Evolutionary conservation across 495 filamentous ascomycete genomes (phyloP).

Genomic region (Neurospora sp.): DNA sequence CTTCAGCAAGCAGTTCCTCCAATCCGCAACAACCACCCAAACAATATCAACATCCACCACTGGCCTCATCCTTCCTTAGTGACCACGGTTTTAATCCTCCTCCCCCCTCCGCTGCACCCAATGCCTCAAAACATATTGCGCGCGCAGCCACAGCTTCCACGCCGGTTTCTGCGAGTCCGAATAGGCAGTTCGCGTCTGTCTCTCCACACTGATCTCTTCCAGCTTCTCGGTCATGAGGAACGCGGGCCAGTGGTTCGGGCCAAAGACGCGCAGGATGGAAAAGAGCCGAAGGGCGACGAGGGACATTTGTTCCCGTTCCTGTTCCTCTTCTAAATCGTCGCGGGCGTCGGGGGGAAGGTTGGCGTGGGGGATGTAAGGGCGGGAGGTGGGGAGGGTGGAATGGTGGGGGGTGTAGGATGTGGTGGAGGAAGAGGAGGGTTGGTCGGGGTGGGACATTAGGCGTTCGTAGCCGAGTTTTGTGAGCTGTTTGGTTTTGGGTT

Average conservation of each 20-base stretch:
- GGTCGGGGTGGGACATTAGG: conserved; percentile 1
- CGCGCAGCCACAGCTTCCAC: neutral
- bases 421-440: neutral
- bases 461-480: conserved; percentile 9
- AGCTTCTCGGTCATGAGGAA: conserved; percentile 2
- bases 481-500: neutral
- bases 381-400: neutral
- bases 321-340: neutral
- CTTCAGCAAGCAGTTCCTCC: neutral
- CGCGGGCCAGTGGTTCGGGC: conserved; percentile 4
- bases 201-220: neutral
- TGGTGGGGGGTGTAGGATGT: neutral
- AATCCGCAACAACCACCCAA: neutral
- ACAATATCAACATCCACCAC: too few species aligned
- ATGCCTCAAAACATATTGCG: neutral
- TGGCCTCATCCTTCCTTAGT: too few species aligned
- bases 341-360: neutral
- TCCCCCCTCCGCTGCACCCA: neutral
- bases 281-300: conserved; percentile 2
- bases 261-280: conserved; percentile 2
- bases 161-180: neutral
- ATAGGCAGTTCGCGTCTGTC: neutral
- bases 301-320: neutral
- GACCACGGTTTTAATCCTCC: too few species aligned
- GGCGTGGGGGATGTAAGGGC: neutral